A percentile compares a stretch with the other conserved stretches of the same genome.
phyloP scores from a whole-genome alignment of 2,329 filamentous ascomycete genomes.

The Trichoderma sp. region DNA sequence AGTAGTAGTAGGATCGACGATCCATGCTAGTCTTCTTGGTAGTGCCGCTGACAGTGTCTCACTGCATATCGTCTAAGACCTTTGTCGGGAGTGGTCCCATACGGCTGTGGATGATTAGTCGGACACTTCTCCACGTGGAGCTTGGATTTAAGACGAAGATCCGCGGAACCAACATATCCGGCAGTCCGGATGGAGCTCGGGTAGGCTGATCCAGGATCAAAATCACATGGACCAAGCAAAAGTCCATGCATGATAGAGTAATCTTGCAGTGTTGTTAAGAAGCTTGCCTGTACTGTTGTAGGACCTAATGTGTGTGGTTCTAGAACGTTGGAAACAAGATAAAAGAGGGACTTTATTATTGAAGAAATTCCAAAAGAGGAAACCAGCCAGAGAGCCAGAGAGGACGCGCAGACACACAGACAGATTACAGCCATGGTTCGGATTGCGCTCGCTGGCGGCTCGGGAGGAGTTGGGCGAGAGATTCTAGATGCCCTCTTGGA shows the following conservation, averaged over 20 bases:
- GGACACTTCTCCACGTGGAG: not conserved
- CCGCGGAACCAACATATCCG: not conserved
- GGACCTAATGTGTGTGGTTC: not conserved
- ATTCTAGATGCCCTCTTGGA: conserved; percentile 52
- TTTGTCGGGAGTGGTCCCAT: too few species aligned
- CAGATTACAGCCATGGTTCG: conserved; percentile 26
- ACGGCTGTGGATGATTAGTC: too few species aligned
- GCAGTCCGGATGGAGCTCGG: not conserved
- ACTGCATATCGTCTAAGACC: not conserved
- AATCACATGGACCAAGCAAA: too few species aligned
- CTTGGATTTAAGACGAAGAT: not conserved
- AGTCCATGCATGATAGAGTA: not conserved
- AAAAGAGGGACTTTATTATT: not conserved
- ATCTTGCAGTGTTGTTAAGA: not conserved
- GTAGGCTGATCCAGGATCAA: not conserved
- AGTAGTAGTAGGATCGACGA: not conserved
- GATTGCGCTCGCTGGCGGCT: conserved; percentile 30
- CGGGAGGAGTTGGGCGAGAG: conserved; percentile 40
- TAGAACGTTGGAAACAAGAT: not conserved
- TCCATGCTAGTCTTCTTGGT: not conserved
- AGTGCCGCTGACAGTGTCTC: not conserved
- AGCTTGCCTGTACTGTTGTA: not conserved
- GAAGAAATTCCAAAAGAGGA: not conserved
- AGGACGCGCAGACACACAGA: not conserved
- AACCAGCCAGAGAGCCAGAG: not conserved